Evolutionary conservation across 2,329 filamentous ascomycete species (phyloP).

Genomic region (Coleophoma crateriformis): DNA sequence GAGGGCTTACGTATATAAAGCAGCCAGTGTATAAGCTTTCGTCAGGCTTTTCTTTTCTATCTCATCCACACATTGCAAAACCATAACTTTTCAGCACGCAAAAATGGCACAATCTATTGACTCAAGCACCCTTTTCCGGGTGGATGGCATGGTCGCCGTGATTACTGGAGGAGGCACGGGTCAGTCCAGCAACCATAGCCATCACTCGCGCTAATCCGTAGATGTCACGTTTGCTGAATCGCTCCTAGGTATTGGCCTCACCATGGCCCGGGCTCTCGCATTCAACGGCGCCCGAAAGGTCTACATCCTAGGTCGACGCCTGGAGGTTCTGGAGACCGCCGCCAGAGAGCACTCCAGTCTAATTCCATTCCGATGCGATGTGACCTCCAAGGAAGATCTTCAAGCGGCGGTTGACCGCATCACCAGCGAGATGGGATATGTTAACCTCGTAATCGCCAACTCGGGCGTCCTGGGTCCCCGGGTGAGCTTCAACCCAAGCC

Average conservation of each 20-base stretch:
- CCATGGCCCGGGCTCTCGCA: constrained; percentile 47
- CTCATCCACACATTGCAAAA: too few relatives aligned
- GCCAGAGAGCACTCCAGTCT: constrained; percentile 26
- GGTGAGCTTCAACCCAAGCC: background rate
- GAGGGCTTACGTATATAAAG: too few relatives aligned
- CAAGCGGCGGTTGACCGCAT: constrained; percentile 49
- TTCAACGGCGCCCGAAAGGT: constrained; percentile 48
- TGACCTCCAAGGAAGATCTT: constrained; percentile 57
- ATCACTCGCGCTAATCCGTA: too few relatives aligned
- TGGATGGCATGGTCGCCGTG: constrained; percentile 49
- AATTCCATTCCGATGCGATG: constrained; percentile 38
- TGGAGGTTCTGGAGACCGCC: constrained; percentile 39
- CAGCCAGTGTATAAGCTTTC: too few relatives aligned
- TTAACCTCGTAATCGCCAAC: constrained; percentile 55
- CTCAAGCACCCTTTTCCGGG: constrained; percentile 37
- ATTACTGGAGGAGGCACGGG: constrained; percentile 56
- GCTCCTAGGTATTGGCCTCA: constrained; percentile 45
- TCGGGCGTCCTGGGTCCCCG: constrained; percentile 50
- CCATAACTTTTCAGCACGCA: too few relatives aligned
- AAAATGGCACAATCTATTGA: too few relatives aligned
- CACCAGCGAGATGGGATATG: constrained; percentile 45
- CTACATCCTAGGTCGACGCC: constrained; percentile 50
- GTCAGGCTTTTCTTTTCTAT: too few relatives aligned
- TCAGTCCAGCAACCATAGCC: background rate
- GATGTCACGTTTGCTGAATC: too few relatives aligned